Conservation (phyloP, 257 asterid species). For the Hygrophila difformis region DNA sequence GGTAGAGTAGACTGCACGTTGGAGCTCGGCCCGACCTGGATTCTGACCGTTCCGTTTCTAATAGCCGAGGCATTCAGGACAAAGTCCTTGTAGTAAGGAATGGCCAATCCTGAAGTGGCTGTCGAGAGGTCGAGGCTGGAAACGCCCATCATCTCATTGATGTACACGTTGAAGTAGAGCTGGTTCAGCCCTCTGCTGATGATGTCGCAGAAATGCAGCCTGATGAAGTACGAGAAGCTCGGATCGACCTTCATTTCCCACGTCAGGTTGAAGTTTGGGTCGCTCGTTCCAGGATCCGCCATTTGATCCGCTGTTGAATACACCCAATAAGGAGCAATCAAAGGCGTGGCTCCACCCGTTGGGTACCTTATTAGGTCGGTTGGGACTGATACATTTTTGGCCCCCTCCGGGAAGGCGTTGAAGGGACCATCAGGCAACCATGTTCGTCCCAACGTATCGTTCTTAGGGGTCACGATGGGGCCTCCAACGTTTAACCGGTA, state of each 20-base stretch:
- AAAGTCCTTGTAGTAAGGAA: constrained; percentile 71
- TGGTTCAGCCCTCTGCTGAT: constrained; percentile 59
- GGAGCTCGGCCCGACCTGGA: constrained; percentile 71
- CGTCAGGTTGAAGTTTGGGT: constrained; percentile 70
- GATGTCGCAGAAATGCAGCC: constrained; percentile 85
- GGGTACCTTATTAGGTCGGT: constrained; percentile 37
- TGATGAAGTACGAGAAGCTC: constrained; percentile 58
- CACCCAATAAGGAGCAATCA: constrained; percentile 56
- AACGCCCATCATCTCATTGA: constrained; percentile 44
- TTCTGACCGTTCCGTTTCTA: constrained; percentile 33
- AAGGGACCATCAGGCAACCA: constrained; percentile 49
- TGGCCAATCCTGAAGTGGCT: constrained; percentile 50
- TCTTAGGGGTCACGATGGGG: constrained; percentile 52
- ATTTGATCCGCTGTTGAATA: constrained; percentile 72
- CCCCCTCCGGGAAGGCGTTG: constrained; percentile 51
- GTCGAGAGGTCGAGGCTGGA: constrained; percentile 76
- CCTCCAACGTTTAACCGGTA: constrained; percentile 78
- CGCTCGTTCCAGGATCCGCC: constrained; percentile 55
- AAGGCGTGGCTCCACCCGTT: constrained; percentile 59
- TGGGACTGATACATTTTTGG: constrained; percentile 42
- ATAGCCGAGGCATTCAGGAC: constrained; percentile 58
- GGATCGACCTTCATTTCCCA: constrained; percentile 79
- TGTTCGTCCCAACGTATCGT: constrained; percentile 64
- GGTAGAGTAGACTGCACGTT: constrained; percentile 40
- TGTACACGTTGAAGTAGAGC: constrained; percentile 81